A percentile compares a stretch with the other conserved stretches of the same genome.
Conservation (phyloP, 768 basidiomycete species). For the Rhodotorula sphaerocarpa region DNA sequence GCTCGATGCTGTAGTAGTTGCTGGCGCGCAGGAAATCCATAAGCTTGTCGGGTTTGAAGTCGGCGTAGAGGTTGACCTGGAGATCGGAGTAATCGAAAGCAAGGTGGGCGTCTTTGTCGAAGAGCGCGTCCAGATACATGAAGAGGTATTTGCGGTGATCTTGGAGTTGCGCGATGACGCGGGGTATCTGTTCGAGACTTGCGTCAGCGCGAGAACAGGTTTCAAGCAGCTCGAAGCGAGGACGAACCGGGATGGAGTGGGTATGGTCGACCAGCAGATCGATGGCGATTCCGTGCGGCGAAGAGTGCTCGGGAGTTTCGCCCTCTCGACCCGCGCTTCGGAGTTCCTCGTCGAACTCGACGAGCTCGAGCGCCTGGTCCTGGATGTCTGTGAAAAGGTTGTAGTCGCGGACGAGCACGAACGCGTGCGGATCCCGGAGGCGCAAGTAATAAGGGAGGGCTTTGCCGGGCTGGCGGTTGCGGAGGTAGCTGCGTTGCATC, state of each 20-base stretch:
- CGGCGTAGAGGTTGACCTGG: slow-evolving; percentile 85
- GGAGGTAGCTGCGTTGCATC: slow-evolving; percentile 69
- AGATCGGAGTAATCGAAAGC: slow-evolving; percentile 73
- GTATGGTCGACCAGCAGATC: slow-evolving; percentile 82
- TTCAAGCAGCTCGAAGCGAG: neutral
- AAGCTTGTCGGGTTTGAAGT: slow-evolving; percentile 65
- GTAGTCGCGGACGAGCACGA: slow-evolving; percentile 84
- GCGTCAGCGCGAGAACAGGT: neutral
- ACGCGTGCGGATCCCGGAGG: slow-evolving; percentile 76
- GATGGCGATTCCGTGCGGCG: slow-evolving; percentile 64
- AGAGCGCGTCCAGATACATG: slow-evolving; percentile 82
- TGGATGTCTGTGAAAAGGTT: slow-evolving; percentile 91
- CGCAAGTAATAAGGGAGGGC: slow-evolving; percentile 84
- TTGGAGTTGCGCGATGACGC: slow-evolving; percentile 80
- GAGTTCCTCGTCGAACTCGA: slow-evolving; percentile 89
- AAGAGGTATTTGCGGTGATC: slow-evolving; percentile 72
- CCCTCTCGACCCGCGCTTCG: slow-evolving; percentile 50
- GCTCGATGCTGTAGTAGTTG: slow-evolving; percentile 81
- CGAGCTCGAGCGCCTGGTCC: slow-evolving; percentile 81
- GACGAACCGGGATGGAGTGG: slow-evolving; percentile 82
- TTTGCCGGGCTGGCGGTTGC: slow-evolving; percentile 86
- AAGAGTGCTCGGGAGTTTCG: slow-evolving; percentile 27
- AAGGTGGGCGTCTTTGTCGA: slow-evolving; percentile 73
- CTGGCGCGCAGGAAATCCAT: slow-evolving; percentile 88
- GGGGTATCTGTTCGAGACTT: slow-evolving; percentile 54